Percentiles rank a stretch among this genome's conserved stretches.
These are phyloP conservation scores for Deakozyma indianensis DNA, from an alignment of 805 yeast species.

Conservation along the genomic window DNA sequence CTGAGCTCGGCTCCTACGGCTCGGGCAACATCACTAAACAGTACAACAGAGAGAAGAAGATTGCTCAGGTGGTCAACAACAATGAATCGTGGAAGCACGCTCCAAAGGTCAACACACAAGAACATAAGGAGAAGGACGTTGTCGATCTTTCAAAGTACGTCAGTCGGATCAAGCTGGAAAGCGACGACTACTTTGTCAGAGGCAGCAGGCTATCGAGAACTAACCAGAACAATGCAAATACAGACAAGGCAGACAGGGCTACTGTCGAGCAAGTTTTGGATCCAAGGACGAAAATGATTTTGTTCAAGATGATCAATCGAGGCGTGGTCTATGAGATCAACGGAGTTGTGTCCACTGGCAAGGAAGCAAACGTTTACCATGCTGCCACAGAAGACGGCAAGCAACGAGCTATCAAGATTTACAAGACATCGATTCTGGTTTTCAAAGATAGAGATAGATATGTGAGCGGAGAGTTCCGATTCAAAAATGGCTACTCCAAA, in stretches of 20 bases:
- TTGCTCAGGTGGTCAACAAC: constrained; percentile 1
- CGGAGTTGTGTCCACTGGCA: constrained; percentile 93
- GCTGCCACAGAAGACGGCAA: constrained; percentile 31
- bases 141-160: constrained; percentile 6
- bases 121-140: neutral
- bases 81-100: constrained; percentile 2
- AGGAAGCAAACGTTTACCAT: constrained; percentile 96
- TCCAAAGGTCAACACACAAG: constrained; percentile 3
- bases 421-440: constrained; percentile 91
- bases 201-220: neutral
- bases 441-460: constrained; percentile 93
- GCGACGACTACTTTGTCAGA: constrained; percentile 7
- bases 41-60: constrained; percentile 7
- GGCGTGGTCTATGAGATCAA: constrained; percentile 76
- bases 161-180: constrained; percentile 12
- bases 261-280: constrained; percentile 95
- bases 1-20: constrained; percentile 4
- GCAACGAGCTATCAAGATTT: constrained; percentile 81
- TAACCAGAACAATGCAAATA: constrained; percentile 5
- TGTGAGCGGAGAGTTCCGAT: constrained; percentile 91
- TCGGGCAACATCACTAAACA: constrained; percentile 8
- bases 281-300: constrained; percentile 78
- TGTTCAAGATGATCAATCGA: constrained; percentile 66
- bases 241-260: constrained; percentile 84
- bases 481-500: constrained; percentile 68